Evolutionary conservation across 2,329 filamentous ascomycete species (phyloP), one percentile per base, ranked within the genome.

Genomic region (Verticillium klebahnii): DNA sequence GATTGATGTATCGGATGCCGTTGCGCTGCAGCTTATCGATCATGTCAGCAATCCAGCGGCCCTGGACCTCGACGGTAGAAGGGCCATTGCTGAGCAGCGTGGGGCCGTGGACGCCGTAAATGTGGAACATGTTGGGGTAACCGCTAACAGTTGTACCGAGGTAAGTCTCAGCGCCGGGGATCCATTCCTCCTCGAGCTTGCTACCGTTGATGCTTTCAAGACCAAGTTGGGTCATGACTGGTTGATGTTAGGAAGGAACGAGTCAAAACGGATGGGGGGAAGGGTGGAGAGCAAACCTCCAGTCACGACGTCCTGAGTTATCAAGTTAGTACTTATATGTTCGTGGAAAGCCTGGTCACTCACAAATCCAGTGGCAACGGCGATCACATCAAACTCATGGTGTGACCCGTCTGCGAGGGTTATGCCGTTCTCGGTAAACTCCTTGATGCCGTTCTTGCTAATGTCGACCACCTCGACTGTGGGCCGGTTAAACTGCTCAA

Each of bases 51-150:
- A 87, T 81, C 83, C 82, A 87, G 0, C 82, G 74, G 2, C 83
- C 85, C 66, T 88, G 85, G 1, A 84, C 67, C 64, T 86, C 82
- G 8, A 82, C 78, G 1, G 75, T 78, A 0, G 80, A 78, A 0
- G 86, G 85, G 0, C 84, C 85, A 65, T 87, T 88, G 67, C 76
- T 71, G 5, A 87, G 73, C 0, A 83, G 77, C 0, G 83, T 86
- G 0, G 85, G 85, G 0, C 75, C 82, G n/a, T 88, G 85, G 0
- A 79, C 74, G 0, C 84, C 84, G 67, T 86, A 87, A 57, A 82
- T 73, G 65, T 79, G 74, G 70, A 82, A 82, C 77, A 82, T 80
- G 67, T 82, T 82, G 36, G 80, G 80, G 57, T 78, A 82, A 15
- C 77, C 78, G 57, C 69, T 68, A 39, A 80, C 74, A 0, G 76